Evolutionary conservation across 2,329 filamentous ascomycete species (phyloP), one percentile per base, ranked within the genome.

Genomic region (Ophiostoma populinum): DNA sequence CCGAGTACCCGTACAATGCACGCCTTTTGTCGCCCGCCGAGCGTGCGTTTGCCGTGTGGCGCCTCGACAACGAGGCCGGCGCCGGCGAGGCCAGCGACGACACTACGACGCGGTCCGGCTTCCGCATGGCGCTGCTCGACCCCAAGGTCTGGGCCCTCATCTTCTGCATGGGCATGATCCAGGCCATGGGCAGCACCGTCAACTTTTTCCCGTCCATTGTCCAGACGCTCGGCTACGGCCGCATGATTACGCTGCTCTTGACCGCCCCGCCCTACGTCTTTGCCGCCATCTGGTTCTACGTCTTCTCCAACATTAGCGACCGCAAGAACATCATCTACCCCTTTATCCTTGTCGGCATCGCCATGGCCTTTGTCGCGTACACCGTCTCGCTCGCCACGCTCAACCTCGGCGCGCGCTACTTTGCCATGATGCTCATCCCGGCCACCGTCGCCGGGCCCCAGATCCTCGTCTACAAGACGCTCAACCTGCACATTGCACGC

Each of bases 351-450:
- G 24, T 39, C 6, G 53, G 49, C n/a, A 30, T 30, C 5, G 18
- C 12, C 17, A 20, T 30, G 28, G 28, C 28, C 17, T 17, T 18
- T 18, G 20, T 42, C 24, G 54, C 54, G 46, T 58, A 56, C 36
- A 51, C 58, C 30, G 56, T 59, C 18, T 46, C 51, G 0, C 49
- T 58, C 42, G 39, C 51, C 0, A 58, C 54, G 3, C 36, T 49
- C 7, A 57, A 56, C 35, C 42, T 52, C 4, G 54, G 51, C 2
- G 55, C 55, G 0, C 55, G 57, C 0, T 60, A 60, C 37, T 58
- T 60, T 39, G 46, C 55, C 32, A 57, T 59, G 52, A 54, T 59
- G 48, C 49, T 59, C 7, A 39, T 61, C 11, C 56, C 52, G 1
- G 55, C 53, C 35, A 47, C 53, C 6, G 57, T 51, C 2, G 55